Percentiles rank a stretch among this genome's conserved stretches.
phyloP scores from a whole-genome alignment of 352 stramenopile species.

The Phytopythium helicoides region DNA sequence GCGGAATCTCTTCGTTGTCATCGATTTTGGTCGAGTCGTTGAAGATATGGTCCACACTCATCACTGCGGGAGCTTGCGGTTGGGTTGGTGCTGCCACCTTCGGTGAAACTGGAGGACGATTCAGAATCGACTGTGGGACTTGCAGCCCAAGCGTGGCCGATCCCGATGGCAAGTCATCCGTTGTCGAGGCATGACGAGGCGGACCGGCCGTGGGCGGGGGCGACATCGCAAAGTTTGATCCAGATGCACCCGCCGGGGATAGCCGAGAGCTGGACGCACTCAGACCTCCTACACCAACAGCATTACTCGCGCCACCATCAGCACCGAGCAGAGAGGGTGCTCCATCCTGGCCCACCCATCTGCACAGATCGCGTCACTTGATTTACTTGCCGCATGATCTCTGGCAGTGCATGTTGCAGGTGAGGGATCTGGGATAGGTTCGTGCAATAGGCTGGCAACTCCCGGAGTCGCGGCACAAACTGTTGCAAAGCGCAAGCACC shows the following conservation, averaged over 20 bases:
- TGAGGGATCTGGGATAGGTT: constrained; percentile 98
- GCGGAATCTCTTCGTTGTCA: constrained; percentile 54
- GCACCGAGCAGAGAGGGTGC: background rate
- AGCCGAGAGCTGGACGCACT: background rate
- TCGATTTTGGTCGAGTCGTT: constrained; percentile 62
- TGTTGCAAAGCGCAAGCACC: constrained; percentile 98
- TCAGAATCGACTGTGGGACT: constrained; percentile 42
- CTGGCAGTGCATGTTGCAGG: constrained; percentile 92
- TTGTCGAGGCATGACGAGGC: constrained; percentile 4
- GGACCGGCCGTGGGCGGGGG: background rate
- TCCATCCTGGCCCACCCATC: constrained; percentile 8
- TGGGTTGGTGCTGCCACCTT: constrained; percentile 40
- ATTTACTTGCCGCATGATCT: constrained; percentile 89
- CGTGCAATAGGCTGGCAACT: constrained; percentile 97
- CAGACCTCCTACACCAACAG: background rate
- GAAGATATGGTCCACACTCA: constrained; percentile 86
- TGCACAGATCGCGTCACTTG: constrained; percentile 69
- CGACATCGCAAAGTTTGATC: constrained; percentile 1
- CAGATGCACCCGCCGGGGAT: background rate
- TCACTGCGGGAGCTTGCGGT: constrained; percentile 39
- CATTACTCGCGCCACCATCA: background rate
- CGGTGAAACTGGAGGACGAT: constrained; percentile 41
- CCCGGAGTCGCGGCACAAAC: constrained; percentile 96
- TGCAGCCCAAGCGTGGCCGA: constrained; percentile 23
- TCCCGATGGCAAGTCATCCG: constrained; percentile 2